Evolutionary conservation across 345 rosid species (phyloP), one percentile per base, ranked within the genome.

Genomic region (Sisymbrium altissimum): DNA sequence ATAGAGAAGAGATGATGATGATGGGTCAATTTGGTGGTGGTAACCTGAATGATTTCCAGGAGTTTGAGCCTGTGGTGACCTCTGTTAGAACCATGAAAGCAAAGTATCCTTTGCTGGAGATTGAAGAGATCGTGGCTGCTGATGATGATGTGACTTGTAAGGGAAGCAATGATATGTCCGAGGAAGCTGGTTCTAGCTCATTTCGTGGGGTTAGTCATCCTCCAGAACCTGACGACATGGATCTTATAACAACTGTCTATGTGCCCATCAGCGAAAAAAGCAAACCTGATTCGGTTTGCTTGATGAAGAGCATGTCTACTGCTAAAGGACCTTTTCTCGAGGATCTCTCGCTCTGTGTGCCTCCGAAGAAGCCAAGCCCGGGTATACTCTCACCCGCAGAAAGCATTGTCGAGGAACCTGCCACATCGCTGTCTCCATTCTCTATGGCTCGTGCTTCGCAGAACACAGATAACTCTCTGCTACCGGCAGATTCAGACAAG

Each of bases 191-290:
- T 35, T 73, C 92, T 4, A 83, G 83, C 79, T 85, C 84, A 12
- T 95, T 95, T 73, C 89, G 87, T n/a, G 97, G 99, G 48, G 99
- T 83, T 78, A 95, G 89, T 78, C 99, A 92, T 77, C 99, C 99
- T 62, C 89, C 89, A 0, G 99, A 95, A 69, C 99, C 99, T 18
- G 79, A 86, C 27, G 99, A 95, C 68, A 84, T 84, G 54, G 96
- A 95, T 92, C 83, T 81, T 45, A 92, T 94, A 80, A 88, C 81
- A 66, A 70, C 87, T 7, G 84, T 88, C 3, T 89, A 84, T 80
- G 93, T 87, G 1, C 89, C 97, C 11, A 84, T 90, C 19, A 49
- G 80, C 57, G 90, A 88, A 35, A 82, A 88, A 41, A 78, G 54
- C 77, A 86, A 88, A 73, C 79, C 94, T 5, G 94, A 93, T 76